A percentile compares a stretch with the other conserved stretches of the same genome.
phyloP scores from a whole-genome alignment of 2,329 filamentous ascomycete genomes.

The Alternaria hordeiaustralica region DNA sequence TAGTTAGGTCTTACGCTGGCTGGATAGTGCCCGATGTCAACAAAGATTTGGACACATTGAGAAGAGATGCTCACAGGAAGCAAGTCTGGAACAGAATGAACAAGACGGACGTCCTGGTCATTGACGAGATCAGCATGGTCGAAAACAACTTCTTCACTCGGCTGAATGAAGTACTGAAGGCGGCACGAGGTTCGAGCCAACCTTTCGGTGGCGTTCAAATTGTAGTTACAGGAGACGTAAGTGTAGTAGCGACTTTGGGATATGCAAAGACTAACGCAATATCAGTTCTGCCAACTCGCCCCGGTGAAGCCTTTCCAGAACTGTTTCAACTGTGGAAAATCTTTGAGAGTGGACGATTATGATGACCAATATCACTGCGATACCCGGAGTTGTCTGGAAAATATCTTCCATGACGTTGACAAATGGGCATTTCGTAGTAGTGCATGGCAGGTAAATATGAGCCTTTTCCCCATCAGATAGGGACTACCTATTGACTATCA shows the following conservation, averaged over 20 bases:
- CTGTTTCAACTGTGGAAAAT: conserved; percentile 59
- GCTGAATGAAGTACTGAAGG: conserved; percentile 56
- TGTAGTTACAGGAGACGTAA: conserved; percentile 61
- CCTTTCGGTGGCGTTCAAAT: conserved; percentile 61
- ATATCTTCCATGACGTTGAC: conserved; percentile 54
- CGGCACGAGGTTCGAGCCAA: conserved; percentile 4
- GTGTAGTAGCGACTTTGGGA: background rate
- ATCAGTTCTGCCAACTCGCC: conserved; percentile 52
- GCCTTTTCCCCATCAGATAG: background rate
- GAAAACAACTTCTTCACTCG: conserved; percentile 62
- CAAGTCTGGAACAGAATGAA: conserved; percentile 42
- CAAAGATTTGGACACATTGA: conserved; percentile 47
- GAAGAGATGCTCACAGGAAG: conserved; percentile 40
- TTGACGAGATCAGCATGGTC: conserved; percentile 72
- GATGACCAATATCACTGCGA: background rate
- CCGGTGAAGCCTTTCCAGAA: conserved; percentile 64
- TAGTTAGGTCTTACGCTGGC: conserved; percentile 55
- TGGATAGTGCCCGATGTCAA: conserved; percentile 60
- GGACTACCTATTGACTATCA: background rate
- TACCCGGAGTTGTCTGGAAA: background rate
- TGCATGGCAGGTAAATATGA: conserved; percentile 54
- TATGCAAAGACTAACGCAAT: background rate
- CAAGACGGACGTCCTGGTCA: conserved; percentile 62
- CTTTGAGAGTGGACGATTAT: background rate
- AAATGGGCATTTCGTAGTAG: conserved; percentile 67